These are phyloP conservation scores for Linum trigynum DNA, from an alignment of 345 rosid genomes.

Conservation along the genomic window DNA sequence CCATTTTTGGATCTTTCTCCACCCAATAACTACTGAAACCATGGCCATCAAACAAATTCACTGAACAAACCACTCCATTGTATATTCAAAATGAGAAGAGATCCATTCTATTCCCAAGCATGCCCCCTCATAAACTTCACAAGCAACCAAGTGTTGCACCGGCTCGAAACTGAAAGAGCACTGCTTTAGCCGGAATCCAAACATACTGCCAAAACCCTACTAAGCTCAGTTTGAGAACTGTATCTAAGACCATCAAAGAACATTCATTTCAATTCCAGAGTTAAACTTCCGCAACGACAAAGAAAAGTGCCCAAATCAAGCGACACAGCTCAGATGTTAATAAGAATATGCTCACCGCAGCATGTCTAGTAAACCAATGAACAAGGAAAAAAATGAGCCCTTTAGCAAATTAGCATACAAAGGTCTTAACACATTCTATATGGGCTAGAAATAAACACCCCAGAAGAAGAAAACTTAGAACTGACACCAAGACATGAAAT, in stretches of 20 bases:
- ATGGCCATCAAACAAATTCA: neutral
- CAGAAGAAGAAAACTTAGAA: neutral
- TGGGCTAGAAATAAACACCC: neutral
- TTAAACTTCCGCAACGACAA: too few relatives aligned
- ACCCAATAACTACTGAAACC: neutral
- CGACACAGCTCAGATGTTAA: neutral
- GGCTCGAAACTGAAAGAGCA: neutral
- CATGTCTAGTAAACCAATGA: neutral
- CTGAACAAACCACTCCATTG: neutral
- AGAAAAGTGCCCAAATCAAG: neutral
- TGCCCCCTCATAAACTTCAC: too few relatives aligned
- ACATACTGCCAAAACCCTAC: too few relatives aligned
- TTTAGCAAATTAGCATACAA: neutral
- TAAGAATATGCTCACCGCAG: neutral
- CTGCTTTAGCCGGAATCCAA: neutral
- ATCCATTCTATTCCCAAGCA: neutral
- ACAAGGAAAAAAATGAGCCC: neutral
- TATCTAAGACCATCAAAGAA: too few relatives aligned
- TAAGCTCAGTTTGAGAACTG: too few relatives aligned
- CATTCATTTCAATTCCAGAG: too few relatives aligned
- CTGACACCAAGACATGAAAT: too few relatives aligned
- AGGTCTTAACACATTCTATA: neutral
- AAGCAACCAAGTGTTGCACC: neutral
- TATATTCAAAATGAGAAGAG: neutral
- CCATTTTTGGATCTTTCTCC: neutral